Evolutionary conservation across 2,329 filamentous ascomycete genomes (phyloP).

Genomic region (Cladosporium sp.): DNA sequence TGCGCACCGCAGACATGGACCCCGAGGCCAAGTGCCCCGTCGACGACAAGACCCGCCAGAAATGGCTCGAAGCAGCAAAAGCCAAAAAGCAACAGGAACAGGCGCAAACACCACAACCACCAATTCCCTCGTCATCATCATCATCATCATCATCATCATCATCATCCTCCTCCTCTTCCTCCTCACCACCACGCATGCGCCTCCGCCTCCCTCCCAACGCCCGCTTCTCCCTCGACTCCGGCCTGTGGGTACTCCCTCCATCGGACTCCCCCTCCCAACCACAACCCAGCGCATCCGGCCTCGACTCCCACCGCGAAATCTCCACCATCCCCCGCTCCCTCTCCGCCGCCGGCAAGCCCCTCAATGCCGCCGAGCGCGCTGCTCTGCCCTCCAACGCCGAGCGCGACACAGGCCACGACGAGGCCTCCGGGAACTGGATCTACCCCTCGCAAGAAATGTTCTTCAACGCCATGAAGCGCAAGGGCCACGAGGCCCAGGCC

Average conservation of each 20-base stretch:
- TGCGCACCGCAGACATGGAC: conserved; percentile 37
- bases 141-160: too few species aligned
- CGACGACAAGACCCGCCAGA: conserved; percentile 82
- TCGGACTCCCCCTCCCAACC: conserved; percentile 29
- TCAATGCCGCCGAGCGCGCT: conserved; percentile 40
- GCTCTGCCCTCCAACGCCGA: conserved; percentile 68
- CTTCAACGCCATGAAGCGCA: conserved; percentile 94
- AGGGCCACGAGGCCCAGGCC: conserved; percentile 70
- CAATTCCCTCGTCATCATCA: conserved; percentile 12
- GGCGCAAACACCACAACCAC: conserved; percentile 30
- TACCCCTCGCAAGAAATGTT: conserved; percentile 98
- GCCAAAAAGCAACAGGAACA: conserved; percentile 36
- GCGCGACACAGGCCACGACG: conserved; percentile 70
- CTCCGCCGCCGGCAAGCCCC: conserved; percentile 36
- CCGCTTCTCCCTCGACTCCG: conserved; percentile 36
- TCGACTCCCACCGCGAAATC: conserved; percentile 69
- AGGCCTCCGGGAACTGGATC: conserved; percentile 82
- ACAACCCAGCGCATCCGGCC: conserved; percentile 37
- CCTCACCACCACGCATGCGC: conserved; percentile 22
- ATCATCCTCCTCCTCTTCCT: too few species aligned
- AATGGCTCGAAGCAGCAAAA: conserved; percentile 75
- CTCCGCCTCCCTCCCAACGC: conserved; percentile 21
- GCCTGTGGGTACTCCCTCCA: conserved; percentile 31
- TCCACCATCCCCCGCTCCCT: conserved; percentile 68
- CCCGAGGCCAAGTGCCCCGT: conserved; percentile 67